Percentiles rank a stretch among this genome's conserved stretches.
Evolutionary conservation across 2,329 filamentous ascomycete genomes (phyloP).

Genomic region (Epichloe brachyelytri): DNA sequence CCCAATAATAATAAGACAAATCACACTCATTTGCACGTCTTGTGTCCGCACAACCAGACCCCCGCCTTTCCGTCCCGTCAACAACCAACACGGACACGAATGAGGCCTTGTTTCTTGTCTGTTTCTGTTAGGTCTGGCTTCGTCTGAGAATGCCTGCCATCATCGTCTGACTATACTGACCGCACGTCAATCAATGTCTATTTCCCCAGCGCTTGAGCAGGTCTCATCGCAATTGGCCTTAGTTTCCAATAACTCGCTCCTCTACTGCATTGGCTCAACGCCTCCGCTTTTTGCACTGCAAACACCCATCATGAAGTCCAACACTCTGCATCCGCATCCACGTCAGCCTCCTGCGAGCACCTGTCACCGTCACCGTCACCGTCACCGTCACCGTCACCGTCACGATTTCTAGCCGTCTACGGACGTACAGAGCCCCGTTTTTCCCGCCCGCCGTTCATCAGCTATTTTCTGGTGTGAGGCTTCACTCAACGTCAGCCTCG

Average conservation of each 20-base stretch:
- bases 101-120: not conserved
- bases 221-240: constrained; percentile 1
- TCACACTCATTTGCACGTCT: not conserved
- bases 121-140: not conserved
- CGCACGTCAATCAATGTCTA: constrained; percentile 1
- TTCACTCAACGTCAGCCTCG: not conserved
- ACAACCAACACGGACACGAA: not conserved
- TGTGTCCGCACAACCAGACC: not conserved
- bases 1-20: not conserved
- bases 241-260: not conserved
- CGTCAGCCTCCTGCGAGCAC: not conserved
- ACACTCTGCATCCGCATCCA: not conserved
- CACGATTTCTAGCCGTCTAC: not conserved
- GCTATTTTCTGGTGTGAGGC: not conserved
- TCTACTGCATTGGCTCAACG: not conserved
- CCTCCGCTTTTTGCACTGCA: not conserved
- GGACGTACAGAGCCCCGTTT: not conserved
- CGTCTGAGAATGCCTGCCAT: not conserved
- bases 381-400: not conserved
- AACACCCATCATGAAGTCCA: not conserved
- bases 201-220: not conserved
- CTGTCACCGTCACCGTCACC: not conserved
- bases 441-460: not conserved
- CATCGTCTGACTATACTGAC: not conserved
- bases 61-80: not conserved